These are phyloP conservation scores for Microdochium bolleyi DNA, from an alignment of 2,329 filamentous ascomycete genomes.

Conservation along the genomic window DNA sequence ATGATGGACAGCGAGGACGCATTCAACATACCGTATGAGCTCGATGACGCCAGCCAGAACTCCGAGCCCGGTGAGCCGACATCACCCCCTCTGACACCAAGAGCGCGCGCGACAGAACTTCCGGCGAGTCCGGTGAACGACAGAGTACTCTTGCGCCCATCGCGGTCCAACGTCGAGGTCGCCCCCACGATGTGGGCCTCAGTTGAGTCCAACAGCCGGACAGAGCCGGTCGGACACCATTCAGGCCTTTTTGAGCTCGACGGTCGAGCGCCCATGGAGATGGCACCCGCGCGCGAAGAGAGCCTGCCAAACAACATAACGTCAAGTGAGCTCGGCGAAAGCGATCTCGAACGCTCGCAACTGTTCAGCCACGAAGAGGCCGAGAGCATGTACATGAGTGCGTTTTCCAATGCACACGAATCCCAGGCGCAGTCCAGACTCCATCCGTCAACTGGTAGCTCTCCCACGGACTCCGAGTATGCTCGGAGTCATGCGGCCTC, in stretches of 20 bases:
- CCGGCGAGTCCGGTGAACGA: slow-evolving; percentile 20
- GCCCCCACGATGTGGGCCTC: slow-evolving; percentile 22
- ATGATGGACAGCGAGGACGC: slow-evolving; percentile 45
- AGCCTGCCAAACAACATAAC: not conserved
- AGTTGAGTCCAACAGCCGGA: slow-evolving; percentile 21
- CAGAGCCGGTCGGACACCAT: slow-evolving; percentile 19
- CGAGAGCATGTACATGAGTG: slow-evolving; percentile 82
- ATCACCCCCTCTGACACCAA: slow-evolving; percentile 39
- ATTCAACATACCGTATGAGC: slow-evolving; percentile 47
- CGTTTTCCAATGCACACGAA: slow-evolving; percentile 39
- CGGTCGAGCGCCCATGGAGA: not conserved
- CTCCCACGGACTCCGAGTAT: not conserved
- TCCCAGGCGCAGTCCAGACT: not conserved
- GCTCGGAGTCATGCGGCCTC: no score
- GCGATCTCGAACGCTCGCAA: slow-evolving; percentile 56
- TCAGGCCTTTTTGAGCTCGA: not conserved
- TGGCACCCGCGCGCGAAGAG: not conserved
- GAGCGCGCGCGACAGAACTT: slow-evolving; percentile 24
- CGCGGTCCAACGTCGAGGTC: slow-evolving; percentile 22
- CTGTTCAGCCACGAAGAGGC: slow-evolving; percentile 74
- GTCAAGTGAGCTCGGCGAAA: slow-evolving; percentile 10
- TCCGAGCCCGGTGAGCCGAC: slow-evolving; percentile 24
- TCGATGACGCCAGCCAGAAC: slow-evolving; percentile 20
- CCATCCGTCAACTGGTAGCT: slow-evolving; percentile 2
- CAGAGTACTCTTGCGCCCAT: slow-evolving; percentile 6